Conservation (phyloP, 805 yeast species). For the Candida qinlingensis region DNA sequence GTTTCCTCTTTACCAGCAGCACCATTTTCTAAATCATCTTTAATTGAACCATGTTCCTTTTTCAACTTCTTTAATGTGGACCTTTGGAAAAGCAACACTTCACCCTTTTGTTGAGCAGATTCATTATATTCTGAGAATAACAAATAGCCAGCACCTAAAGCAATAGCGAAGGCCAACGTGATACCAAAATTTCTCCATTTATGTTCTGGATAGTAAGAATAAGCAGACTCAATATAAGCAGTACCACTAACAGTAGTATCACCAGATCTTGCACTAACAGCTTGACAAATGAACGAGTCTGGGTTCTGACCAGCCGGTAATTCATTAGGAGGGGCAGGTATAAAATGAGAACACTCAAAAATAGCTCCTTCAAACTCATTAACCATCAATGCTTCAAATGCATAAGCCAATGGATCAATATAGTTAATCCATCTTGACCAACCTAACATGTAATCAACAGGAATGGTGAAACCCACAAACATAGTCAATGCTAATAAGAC, state of each 20-base stretch:
- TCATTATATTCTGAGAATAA: constrained; percentile 50
- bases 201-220: constrained; percentile 39
- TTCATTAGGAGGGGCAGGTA: constrained; percentile 32
- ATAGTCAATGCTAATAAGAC: constrained; percentile 41
- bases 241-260: constrained; percentile 44
- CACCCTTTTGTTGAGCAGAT: constrained; percentile 69
- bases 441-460: constrained; percentile 47
- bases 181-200: constrained; percentile 68
- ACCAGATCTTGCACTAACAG: constrained; percentile 55
- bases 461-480: constrained; percentile 54
- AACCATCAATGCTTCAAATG: constrained; percentile 49
- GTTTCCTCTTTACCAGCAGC: constrained; percentile 24
- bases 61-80: constrained; percentile 41
- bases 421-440: constrained; percentile 63
- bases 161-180: constrained; percentile 45
- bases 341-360: constrained; percentile 40
- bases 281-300: constrained; percentile 43
- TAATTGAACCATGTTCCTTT: constrained; percentile 31
- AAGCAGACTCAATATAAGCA: constrained; percentile 39
- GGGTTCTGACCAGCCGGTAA: constrained; percentile 17
- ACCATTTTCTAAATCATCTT: constrained; percentile 24
- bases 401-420: constrained; percentile 49
- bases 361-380: constrained; percentile 43
- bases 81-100: constrained; percentile 54
- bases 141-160: constrained; percentile 52